Evolutionary conservation across 768 basidiomycete species (phyloP).

Genomic region (Filobasidium wieringae): DNA sequence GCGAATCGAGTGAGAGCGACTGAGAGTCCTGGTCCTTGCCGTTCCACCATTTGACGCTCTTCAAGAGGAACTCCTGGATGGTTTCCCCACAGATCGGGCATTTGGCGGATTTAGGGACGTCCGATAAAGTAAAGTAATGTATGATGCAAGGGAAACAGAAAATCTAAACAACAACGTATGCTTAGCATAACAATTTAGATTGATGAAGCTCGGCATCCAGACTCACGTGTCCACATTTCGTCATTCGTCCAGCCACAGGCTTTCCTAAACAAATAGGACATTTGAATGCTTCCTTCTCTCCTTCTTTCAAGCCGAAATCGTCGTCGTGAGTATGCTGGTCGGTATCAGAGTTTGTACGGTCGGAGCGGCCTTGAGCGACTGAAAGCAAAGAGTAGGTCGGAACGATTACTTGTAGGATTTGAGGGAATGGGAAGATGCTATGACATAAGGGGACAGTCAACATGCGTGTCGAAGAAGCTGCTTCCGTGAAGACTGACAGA

Average conservation of each 20-base stretch:
- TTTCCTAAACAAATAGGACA: constrained; percentile 94
- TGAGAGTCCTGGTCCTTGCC: constrained; percentile 25
- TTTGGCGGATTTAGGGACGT: constrained; percentile 71
- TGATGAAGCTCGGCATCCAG: constrained; percentile 14
- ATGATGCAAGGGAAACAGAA: constrained; percentile 92
- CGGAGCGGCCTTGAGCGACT: constrained; percentile 44
- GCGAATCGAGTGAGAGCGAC: neutral
- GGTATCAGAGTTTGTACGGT: too few species aligned
- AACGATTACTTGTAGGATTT: constrained; percentile 88
- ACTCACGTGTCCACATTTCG: constrained; percentile 94
- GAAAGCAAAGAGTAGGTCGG: constrained; percentile 67
- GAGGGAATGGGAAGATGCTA: constrained; percentile 91
- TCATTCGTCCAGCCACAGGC: constrained; percentile 70
- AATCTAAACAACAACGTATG: constrained; percentile 45
- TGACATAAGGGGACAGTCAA: neutral
- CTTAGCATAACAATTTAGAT: neutral
- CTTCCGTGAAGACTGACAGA: constrained; percentile 53
- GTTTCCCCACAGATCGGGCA: constrained; percentile 97
- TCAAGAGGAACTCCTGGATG: constrained; percentile 76
- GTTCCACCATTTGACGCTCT: constrained; percentile 83
- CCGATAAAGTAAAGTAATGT: constrained; percentile 72
- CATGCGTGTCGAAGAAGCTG: neutral
- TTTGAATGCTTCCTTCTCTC: constrained; percentile 55
- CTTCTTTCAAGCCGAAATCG: constrained; percentile 14
- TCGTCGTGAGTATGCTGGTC: neutral